These are phyloP conservation scores for Moricandia moricandioides DNA, from an alignment of 345 rosid species.

Conservation along the genomic window DNA sequence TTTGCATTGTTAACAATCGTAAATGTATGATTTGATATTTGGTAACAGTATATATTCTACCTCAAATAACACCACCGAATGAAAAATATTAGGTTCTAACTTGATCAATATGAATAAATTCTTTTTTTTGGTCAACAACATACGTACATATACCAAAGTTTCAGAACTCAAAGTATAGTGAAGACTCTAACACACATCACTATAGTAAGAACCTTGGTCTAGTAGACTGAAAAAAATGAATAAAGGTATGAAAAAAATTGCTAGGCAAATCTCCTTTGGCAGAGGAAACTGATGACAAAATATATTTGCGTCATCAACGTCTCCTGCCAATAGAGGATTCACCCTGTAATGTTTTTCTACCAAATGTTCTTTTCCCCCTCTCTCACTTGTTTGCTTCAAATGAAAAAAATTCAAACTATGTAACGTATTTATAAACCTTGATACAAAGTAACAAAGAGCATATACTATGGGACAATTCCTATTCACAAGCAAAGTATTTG, in stretches of 20 bases:
- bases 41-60: background rate
- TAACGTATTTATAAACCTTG: slow-evolving; percentile 12
- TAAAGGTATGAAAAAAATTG: slow-evolving; percentile 11
- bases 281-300: slow-evolving; percentile 18
- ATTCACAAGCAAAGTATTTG: background rate
- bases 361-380: background rate
- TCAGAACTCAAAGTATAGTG: background rate
- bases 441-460: slow-evolving; percentile 7
- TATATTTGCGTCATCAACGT: background rate
- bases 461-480: slow-evolving; percentile 25
- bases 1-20: background rate
- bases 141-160: background rate
- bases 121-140: background rate
- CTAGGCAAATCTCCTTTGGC: slow-evolving; percentile 40
- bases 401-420: background rate
- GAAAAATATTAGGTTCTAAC: background rate
- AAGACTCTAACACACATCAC: background rate
- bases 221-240: background rate
- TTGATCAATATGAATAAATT: background rate
- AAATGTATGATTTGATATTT: background rate
- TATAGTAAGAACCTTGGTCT: background rate
- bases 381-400: slow-evolving; percentile 10
- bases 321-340: slow-evolving; percentile 34
- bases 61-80: background rate
- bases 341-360: slow-evolving; percentile 29